Evolutionary conservation across 192 early-diverging fungal genomes (phyloP).

Genomic region (Mortierella antarctica): DNA sequence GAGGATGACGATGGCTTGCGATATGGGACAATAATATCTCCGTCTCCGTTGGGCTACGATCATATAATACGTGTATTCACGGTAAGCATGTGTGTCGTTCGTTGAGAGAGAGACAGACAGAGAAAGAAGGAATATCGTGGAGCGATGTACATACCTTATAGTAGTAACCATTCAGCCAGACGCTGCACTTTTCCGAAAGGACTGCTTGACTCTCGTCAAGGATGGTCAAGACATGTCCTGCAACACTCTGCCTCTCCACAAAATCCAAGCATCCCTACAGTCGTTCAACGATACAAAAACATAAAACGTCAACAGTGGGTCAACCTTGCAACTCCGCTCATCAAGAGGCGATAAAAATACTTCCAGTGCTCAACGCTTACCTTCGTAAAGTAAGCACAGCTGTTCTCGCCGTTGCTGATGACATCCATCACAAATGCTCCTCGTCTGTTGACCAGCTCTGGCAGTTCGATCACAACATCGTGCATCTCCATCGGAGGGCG

Average conservation of each 20-base stretch:
- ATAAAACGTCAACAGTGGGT: background rate
- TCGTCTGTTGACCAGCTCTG: conserved; percentile 50
- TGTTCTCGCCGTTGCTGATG: conserved; percentile 57
- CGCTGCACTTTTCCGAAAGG: conserved; percentile 25
- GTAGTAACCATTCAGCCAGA: conserved; percentile 56
- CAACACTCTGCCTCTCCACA: conserved; percentile 53
- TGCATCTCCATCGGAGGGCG: conserved; percentile 41
- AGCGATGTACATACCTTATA: conserved; percentile 49
- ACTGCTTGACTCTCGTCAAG: conserved; percentile 54
- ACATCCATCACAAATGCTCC: conserved; percentile 65
- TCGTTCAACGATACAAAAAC: background rate
- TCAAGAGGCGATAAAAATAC: too few species aligned
- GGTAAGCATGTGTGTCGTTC: background rate
- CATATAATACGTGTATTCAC: background rate
- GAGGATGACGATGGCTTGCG: conserved; percentile 5
- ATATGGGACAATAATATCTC: conserved; percentile 59
- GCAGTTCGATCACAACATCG: conserved; percentile 31
- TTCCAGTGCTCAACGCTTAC: conserved; percentile 23
- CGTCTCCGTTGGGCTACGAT: conserved; percentile 51
- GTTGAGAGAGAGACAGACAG: background rate
- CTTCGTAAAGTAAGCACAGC: conserved; percentile 58
- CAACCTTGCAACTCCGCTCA: too few species aligned
- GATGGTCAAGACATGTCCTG: conserved; percentile 59
- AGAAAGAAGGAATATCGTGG: background rate
- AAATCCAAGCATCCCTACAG: conserved; percentile 56